Percentiles rank a stretch among this genome's conserved stretches.
phyloP scores from a whole-genome alignment of 805 yeast species.

The Candida dajiaensis region DNA sequence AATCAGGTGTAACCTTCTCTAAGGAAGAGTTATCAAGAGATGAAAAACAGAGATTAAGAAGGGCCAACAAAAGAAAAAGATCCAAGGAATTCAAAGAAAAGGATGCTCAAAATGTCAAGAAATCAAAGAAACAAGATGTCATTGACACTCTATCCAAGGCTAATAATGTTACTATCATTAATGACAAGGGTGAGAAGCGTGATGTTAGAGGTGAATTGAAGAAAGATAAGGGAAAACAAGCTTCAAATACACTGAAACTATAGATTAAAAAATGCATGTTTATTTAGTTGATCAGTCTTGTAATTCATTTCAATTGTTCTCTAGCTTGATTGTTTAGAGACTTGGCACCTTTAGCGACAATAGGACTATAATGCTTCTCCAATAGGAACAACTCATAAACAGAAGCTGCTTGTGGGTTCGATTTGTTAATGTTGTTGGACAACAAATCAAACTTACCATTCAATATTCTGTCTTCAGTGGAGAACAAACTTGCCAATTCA shows the following conservation, averaged over 20 bases:
- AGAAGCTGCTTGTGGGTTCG: constrained; percentile 84
- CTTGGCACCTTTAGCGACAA: constrained; percentile 62
- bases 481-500: constrained; percentile 66
- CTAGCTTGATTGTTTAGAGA: constrained; percentile 25
- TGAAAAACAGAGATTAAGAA: constrained; percentile 80
- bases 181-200: constrained; percentile 66
- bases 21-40: constrained; percentile 78
- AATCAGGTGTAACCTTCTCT: constrained; percentile 74
- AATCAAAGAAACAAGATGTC: constrained; percentile 54
- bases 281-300: background rate
- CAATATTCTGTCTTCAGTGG: constrained; percentile 82
- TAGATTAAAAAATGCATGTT: background rate
- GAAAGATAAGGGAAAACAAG: constrained; percentile 30
- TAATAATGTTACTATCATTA: constrained; percentile 74
- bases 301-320: constrained; percentile 7
- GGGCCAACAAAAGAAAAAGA: constrained; percentile 80
- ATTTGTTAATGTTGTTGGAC: constrained; percentile 59
- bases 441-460: constrained; percentile 74
- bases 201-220: constrained; percentile 66
- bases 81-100: constrained; percentile 42
- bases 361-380: constrained; percentile 78
- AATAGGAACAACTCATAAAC: constrained; percentile 83
- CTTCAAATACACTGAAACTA: constrained; percentile 19
- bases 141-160: constrained; percentile 66
- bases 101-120: constrained; percentile 34